These are phyloP conservation scores for Hypoxylon sp. DNA, from an alignment of 2,329 filamentous ascomycete genomes.

Conservation along the genomic window DNA sequence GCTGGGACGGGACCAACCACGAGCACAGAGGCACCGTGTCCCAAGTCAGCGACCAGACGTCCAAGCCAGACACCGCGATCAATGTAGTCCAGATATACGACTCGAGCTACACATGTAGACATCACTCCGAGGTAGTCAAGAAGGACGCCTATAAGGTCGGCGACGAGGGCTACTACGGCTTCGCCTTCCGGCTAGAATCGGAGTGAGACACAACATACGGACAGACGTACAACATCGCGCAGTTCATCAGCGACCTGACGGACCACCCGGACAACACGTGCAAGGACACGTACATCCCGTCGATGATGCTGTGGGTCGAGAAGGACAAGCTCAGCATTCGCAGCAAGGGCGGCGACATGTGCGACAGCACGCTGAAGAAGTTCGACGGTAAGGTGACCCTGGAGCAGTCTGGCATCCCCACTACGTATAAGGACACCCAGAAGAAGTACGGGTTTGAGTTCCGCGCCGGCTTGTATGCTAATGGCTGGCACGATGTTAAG, in stretches of 20 bases:
- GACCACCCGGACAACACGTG: slow-evolving; percentile 46
- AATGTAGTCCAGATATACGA: slow-evolving; percentile 50
- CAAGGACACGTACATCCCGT: slow-evolving; percentile 51
- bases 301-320: slow-evolving; percentile 34
- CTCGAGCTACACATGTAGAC: slow-evolving; percentile 47
- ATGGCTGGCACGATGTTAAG: slow-evolving; percentile 53
- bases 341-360: slow-evolving; percentile 51
- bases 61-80: slow-evolving; percentile 41
- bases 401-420: slow-evolving; percentile 46
- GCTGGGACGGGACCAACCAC: slow-evolving; percentile 42
- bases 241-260: slow-evolving; percentile 54
- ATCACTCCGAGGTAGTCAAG: slow-evolving; percentile 52
- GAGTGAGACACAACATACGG: slow-evolving; percentile 50
- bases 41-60: slow-evolving; percentile 45
- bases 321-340: slow-evolving; percentile 50
- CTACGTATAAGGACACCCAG: slow-evolving; percentile 50
- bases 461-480: slow-evolving; percentile 54
- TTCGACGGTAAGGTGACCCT: slow-evolving; percentile 50
- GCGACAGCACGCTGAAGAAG: slow-evolving; percentile 40
- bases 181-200: slow-evolving; percentile 51
- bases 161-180: slow-evolving; percentile 53
- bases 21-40: slow-evolving; percentile 49
- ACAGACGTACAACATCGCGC: slow-evolving; percentile 52
- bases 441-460: slow-evolving; percentile 49
- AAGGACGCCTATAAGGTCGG: slow-evolving; percentile 45